Base-by-base conservation (phyloP, 768 basidiomycete species). In the Amanita exitialis region DNA sequence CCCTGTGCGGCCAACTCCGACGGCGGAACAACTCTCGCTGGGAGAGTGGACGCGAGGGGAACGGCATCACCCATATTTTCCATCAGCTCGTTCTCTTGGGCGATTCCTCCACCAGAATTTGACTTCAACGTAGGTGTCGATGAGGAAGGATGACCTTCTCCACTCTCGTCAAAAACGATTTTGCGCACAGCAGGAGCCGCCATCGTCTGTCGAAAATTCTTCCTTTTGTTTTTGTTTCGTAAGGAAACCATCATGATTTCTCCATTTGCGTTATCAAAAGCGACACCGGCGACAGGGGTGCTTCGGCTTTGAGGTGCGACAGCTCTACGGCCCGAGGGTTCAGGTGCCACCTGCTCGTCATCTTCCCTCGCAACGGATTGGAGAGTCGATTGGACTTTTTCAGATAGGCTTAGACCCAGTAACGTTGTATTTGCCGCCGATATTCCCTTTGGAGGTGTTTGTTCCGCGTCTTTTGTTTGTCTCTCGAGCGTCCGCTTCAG, bases 201-300 rank as follows among this genome's bases (percentile, higher is more conserved):
- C 63, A 82, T 70, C 6, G 76, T 66, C 44, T 76, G 68, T 57
- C 74, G 80, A 64, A 83, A 86, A 16, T 79, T 80, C 52, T 77
- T 82, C 41, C 76, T 78, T 63, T 88, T 89, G 64, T 86, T 88
- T 64, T 85, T 87, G 62, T 85, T 88, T 39, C 77, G 71, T 18
- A 86, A 64, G 0, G 77, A 77, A 37, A 76, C 68, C 77, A 80
- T 76, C 63, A 69, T 61, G 41, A 71, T 53, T 39, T 61, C 51
- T 52, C 57, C 55, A 51, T 37, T 55, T 18, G 16, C 59, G 10
- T 45, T 35, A 8, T 52, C 56, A 39, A 57, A 55, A 3, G 53
- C 53, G 47, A 38, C 38, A 23, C 55, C 56, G 2, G 49, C 52
- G 1, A 54, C 47, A 10, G 51, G 37, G 1, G 56, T 52, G 38